Evolutionary conservation across 192 early-diverging fungal genomes (phyloP).

Genomic region (Entomortierella beljakovae): DNA sequence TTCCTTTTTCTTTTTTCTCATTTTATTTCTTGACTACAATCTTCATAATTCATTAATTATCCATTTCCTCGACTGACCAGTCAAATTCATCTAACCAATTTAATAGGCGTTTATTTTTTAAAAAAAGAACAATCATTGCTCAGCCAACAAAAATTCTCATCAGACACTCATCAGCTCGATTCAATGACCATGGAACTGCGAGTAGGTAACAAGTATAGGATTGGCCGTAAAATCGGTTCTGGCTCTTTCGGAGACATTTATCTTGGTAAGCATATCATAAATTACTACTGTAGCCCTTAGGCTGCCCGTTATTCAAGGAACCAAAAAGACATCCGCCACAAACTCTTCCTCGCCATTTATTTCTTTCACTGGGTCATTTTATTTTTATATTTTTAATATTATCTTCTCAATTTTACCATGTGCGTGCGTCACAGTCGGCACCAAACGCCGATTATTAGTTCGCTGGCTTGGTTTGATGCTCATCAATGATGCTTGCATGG

Average conservation of each 20-base stretch:
- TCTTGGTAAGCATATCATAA: constrained; percentile 70
- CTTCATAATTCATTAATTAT: too few species aligned
- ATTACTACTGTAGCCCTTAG: neutral
- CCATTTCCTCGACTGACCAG: too few species aligned
- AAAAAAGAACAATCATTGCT: too few species aligned
- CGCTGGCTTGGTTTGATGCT: neutral
- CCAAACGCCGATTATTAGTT: too few species aligned
- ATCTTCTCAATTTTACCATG: too few species aligned
- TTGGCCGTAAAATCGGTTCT: constrained; percentile 96
- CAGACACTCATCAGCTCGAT: neutral
- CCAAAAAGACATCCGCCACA: neutral
- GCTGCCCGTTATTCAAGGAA: neutral
- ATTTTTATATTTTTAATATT: too few species aligned
- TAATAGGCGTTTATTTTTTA: too few species aligned
- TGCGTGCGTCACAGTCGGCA: too few species aligned
- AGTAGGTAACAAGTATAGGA: constrained; percentile 94
- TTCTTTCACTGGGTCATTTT: too few species aligned
- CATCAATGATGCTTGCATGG: constrained; percentile 1
- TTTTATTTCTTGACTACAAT: too few species aligned
- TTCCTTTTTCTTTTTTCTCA: too few species aligned
- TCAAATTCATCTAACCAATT: too few species aligned
- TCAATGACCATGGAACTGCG: constrained; percentile 76
- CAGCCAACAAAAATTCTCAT: neutral
- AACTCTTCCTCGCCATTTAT: neutral
- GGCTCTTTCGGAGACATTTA: constrained; percentile 99